Evolutionary conservation across 2,329 filamentous ascomycete genomes (phyloP).

Genomic region (Aureobasidium melanogenum): DNA sequence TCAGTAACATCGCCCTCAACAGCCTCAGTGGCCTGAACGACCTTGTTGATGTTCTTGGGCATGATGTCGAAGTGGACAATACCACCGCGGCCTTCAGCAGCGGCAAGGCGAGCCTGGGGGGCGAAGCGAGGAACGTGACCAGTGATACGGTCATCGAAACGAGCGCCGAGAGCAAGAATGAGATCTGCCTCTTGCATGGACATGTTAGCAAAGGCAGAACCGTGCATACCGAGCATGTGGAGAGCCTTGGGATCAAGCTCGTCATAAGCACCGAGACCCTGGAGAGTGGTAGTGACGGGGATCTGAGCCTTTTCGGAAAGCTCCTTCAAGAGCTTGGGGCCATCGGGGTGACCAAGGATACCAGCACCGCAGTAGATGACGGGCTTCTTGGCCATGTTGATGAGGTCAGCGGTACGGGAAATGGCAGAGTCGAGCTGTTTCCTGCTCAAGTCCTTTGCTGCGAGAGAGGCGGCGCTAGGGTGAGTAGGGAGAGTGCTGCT

Average conservation of each 20-base stretch:
- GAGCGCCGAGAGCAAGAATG: constrained; percentile 85
- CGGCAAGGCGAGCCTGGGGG: constrained; percentile 76
- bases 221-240: constrained; percentile 99
- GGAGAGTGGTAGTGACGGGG: constrained; percentile 91
- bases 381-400: constrained; percentile 88
- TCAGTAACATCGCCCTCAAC: constrained; percentile 84
- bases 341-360: constrained; percentile 70
- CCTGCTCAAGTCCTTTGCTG: constrained; percentile 63
- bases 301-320: constrained; percentile 86
- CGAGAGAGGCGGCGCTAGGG: constrained; percentile 77
- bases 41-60: constrained; percentile 99
- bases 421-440: constrained; percentile 68
- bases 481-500: constrained; percentile 64
- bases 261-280: constrained; percentile 85
- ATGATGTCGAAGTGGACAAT: constrained; percentile 98
- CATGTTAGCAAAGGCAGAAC: constrained; percentile 94
- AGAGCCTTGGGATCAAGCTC: constrained; percentile 89
- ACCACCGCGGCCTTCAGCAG: constrained; percentile 75
- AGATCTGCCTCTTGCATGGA: constrained; percentile 94
- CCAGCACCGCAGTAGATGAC: constrained; percentile 93
- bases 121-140: constrained; percentile 76
- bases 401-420: constrained; percentile 65
- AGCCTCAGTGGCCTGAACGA: constrained; percentile 90
- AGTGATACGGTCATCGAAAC: constrained; percentile 95
- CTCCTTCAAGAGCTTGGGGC: constrained; percentile 69